Evolutionary conservation across 768 basidiomycete genomes (phyloP).

Genomic region (Paxillus involutus): DNA sequence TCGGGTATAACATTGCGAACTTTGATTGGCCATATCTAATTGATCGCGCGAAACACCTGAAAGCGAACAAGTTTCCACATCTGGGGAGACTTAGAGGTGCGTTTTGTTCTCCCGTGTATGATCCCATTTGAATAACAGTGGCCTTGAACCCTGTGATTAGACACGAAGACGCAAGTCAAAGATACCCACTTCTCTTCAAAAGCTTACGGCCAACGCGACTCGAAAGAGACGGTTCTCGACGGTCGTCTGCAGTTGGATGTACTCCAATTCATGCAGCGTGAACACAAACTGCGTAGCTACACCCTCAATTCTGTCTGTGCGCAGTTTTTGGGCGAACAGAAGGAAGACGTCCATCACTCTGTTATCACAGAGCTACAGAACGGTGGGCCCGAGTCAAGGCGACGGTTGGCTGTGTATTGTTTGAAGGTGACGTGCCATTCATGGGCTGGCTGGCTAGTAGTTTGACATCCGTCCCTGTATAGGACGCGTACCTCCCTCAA

Average conservation of each 20-base stretch:
- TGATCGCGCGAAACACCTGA: slow-evolving; percentile 86
- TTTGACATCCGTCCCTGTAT: slow-evolving; percentile 1
- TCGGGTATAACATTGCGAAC: slow-evolving; percentile 91
- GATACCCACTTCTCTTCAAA: slow-evolving; percentile 98
- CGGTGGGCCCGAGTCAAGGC: slow-evolving; percentile 88
- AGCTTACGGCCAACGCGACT: slow-evolving; percentile 95
- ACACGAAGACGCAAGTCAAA: slow-evolving; percentile 74
- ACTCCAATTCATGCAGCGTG: slow-evolving; percentile 97
- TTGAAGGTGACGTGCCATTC: slow-evolving; percentile 63
- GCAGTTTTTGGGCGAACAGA: slow-evolving; percentile 97
- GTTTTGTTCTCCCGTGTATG: slow-evolving; percentile 5
- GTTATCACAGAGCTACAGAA: slow-evolving; percentile 98
- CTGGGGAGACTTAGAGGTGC: slow-evolving; percentile 77
- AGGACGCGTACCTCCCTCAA: slow-evolving; percentile 99
- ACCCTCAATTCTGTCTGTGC: slow-evolving; percentile 98
- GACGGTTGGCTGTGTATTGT: slow-evolving; percentile 96
- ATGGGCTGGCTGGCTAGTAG: background rate
- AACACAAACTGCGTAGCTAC: slow-evolving; percentile 96
- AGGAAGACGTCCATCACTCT: slow-evolving; percentile 98
- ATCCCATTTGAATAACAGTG: slow-evolving; percentile 5
- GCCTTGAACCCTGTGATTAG: slow-evolving; percentile 39
- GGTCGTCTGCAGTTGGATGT: slow-evolving; percentile 95
- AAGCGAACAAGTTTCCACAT: slow-evolving; percentile 63
- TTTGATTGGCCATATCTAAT: slow-evolving; percentile 98
- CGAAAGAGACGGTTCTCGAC: slow-evolving; percentile 88